Evolutionary conservation across 306 rosid species (phyloP), one percentile per base, ranked within the genome.

Genomic region (Prunus mume): DNA sequence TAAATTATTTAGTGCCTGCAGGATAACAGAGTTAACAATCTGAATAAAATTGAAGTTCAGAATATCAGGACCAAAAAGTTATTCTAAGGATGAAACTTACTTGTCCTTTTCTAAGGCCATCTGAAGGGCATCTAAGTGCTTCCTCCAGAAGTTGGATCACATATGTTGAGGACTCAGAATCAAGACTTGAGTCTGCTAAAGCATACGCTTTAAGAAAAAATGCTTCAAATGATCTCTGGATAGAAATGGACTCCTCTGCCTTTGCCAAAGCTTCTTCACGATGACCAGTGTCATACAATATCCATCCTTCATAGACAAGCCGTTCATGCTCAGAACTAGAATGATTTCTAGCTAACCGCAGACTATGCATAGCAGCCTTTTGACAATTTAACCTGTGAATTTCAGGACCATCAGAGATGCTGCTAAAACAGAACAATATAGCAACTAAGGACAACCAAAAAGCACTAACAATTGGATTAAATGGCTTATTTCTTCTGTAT

Each of bases 301-400:
- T 91, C 98, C 98, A 93, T 78, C 98, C 98, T 87, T 93, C 98
- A 81, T 89, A 93, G 32, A 91, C 96, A 73, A 93, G 97, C 72
- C 91, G 85, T 84, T 91, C 98, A 69, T 91, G 90, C 69, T 88
- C 93, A 69, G 97, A 86, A 66, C 71, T 61, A 69, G 98, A 93
- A 83, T 85, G 79, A 62, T 89, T 91, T 81, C 93, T 88, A 51
- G 98, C 98, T 86, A 86, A 79, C 60, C 93, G 88, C 75, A 93
- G 85, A 80, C 97, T 89, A 55, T 81, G 93, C 95, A 93, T 90
- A 11, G 98, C 98, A 54, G 98, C 89, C 84, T 91, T 91, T 65
- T 91, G 98, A 80, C 91, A 91, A 88, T 93, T 93, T 68, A 93
- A 83, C 87, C 98, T 92, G 76, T 30, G 71, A 71, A 69, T 77